Evolutionary conservation across 495 filamentous ascomycete genomes (phyloP), one percentile per base, ranked within the genome.

Genomic region (Aspergillus incahuasiensis): DNA sequence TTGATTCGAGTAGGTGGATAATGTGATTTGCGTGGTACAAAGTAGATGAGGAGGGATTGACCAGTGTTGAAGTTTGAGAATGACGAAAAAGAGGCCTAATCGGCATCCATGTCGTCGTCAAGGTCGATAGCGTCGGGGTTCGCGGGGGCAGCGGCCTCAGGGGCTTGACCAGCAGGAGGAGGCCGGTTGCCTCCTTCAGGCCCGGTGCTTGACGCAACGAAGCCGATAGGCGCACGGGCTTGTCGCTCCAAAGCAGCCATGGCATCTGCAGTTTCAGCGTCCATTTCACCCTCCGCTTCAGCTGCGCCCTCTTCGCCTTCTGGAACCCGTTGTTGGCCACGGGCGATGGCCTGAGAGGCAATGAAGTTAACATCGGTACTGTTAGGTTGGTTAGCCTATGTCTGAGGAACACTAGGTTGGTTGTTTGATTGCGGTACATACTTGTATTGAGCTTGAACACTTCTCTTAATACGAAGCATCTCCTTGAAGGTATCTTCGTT

Each of bases 401-500:
- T 5, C 15, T 24, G 35, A 44, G 32, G 30, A 42, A 40, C 16
- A 19, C 22, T 42, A 7, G 12, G 21, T 6, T n/a, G 21, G 12
- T 67, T 47, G 2, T n/a, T 38, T 52, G 49, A 28, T 8, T 28
- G 30, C n/a, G 21, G 16, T 35, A 72, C 78, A 67, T 81, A 84
- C 81, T 96, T 96, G 76, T 92, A 97, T 76, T 96, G 88, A 48
- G 94, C 92, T 70, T 96, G 91, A 5, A 97, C 94, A 75, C 91
- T 96, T 64, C 94, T 77, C 81, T 96, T 99, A 77, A 97, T 90
- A 21, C 92, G 86, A 40, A 97, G 78, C 94, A 99, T 99, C 69
- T 97, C 94, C 76, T 96, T 97, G 78, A 94, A 99, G 7, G 94
- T 99, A 69, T 99, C 94, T 65, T 99, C 95, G 70, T 99, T 99